These are phyloP conservation scores for Elongisporangium prolatum DNA, from an alignment of 352 stramenopile species.

Conservation along the genomic window DNA sequence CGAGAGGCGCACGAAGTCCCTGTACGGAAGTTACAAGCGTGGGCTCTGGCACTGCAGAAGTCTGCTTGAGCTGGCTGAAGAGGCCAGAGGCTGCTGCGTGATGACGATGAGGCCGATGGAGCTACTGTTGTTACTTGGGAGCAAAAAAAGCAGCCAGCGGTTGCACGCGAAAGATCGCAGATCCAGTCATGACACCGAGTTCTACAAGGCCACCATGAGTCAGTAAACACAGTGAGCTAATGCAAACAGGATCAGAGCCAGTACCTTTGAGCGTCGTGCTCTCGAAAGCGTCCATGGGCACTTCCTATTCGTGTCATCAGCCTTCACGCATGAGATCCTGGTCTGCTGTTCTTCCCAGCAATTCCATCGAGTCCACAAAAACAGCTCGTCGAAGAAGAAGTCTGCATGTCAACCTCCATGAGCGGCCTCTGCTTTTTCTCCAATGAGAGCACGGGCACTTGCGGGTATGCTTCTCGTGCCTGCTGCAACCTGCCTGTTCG, in stretches of 20 bases:
- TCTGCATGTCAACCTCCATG: too few species aligned
- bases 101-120: neutral
- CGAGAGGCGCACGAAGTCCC: neutral
- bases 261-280: slow-evolving; percentile 55
- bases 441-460: too few species aligned
- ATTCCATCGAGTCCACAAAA: too few species aligned
- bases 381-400: too few species aligned
- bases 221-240: neutral
- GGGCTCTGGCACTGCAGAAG: neutral
- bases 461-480: too few species aligned
- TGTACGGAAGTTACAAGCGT: neutral
- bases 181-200: slow-evolving; percentile 73
- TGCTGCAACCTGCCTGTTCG: too few species aligned
- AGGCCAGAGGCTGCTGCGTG: neutral
- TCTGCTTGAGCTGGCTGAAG: too few species aligned
- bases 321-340: too few species aligned
- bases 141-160: too few species aligned
- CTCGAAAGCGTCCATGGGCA: slow-evolving; percentile 39
- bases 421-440: too few species aligned
- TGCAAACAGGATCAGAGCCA: neutral
- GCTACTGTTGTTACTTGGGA: neutral
- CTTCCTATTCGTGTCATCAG: too few species aligned
- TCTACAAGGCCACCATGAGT: slow-evolving; percentile 22
- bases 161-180: slow-evolving; percentile 81
- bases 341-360: too few species aligned